phyloP scores from a whole-genome alignment of 129 eudicot genomes.

The Kitagawia praeruptora region DNA sequence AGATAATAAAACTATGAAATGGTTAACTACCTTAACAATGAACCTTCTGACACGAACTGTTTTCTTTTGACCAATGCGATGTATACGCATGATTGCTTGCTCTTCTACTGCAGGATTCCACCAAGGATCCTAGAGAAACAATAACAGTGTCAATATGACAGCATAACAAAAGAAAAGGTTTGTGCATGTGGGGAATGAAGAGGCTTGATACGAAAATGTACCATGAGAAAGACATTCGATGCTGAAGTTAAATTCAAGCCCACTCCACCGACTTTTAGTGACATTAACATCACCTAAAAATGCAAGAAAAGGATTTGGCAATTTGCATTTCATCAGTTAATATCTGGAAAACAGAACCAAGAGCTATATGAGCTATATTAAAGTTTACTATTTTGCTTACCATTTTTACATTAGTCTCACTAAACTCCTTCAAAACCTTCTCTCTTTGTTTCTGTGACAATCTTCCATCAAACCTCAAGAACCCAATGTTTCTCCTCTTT shows the following conservation, averaged over 20 bases:
- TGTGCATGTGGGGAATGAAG: not conserved
- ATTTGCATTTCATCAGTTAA: not conserved
- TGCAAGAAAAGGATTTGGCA: not conserved
- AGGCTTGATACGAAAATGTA: conserved; percentile 23
- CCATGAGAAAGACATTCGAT: conserved; percentile 83
- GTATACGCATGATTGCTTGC: conserved; percentile 88
- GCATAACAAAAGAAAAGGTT: not conserved
- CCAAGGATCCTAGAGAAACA: conserved; percentile 77
- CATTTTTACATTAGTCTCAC: conserved; percentile 53
- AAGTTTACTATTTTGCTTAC: conserved; percentile 19
- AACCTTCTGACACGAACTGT: conserved; percentile 85
- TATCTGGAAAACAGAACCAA: not conserved
- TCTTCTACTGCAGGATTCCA: conserved; percentile 98
- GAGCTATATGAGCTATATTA: not conserved
- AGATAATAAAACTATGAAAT: not conserved
- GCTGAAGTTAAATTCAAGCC: conserved; percentile 90
- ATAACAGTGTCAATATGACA: conserved; percentile 1
- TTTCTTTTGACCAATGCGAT: conserved; percentile 81
- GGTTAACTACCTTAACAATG: conserved; percentile 53
- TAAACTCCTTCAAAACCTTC: conserved; percentile 66
- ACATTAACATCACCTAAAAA: conserved; percentile 61
- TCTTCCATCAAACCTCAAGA: conserved; percentile 77
- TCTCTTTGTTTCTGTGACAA: conserved; percentile 61
- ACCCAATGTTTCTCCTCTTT: conserved; percentile 43
- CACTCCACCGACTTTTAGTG: conserved; percentile 86